These are phyloP conservation scores for Calamus simplicifolius DNA, from an alignment of 176 grass and related monocot genomes.

Conservation along the genomic window DNA sequence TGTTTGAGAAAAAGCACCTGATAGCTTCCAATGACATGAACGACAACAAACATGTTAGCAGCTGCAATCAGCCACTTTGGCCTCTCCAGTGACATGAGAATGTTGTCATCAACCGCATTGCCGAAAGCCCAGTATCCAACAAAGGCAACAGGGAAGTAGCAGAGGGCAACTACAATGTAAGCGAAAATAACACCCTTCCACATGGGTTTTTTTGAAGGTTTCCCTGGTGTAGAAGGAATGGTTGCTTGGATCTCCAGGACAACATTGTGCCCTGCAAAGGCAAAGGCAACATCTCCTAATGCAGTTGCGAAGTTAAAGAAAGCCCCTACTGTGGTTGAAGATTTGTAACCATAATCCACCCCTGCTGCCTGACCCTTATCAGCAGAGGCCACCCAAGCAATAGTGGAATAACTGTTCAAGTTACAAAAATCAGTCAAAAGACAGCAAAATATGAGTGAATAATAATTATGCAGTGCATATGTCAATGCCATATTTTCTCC, in stretches of 20 bases:
- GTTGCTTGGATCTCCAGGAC: not conserved
- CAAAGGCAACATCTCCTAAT: slow-evolving; percentile 46
- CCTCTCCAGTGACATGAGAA: slow-evolving; percentile 63
- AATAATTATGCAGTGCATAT: too few relatives aligned
- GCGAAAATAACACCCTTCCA: too few relatives aligned
- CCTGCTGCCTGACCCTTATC: slow-evolving; percentile 15
- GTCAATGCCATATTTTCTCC: too few relatives aligned
- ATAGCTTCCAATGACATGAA: slow-evolving; percentile 72
- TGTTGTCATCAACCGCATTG: slow-evolving; percentile 35
- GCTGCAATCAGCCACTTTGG: slow-evolving; percentile 51
- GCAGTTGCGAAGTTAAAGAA: slow-evolving; percentile 41
- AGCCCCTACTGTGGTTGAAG: not conserved
- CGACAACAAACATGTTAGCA: slow-evolving; percentile 56
- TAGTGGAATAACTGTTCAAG: slow-evolving; percentile 48
- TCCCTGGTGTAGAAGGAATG: not conserved
- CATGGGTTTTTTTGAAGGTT: not conserved
- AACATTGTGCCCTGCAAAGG: not conserved
- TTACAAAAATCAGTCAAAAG: not conserved
- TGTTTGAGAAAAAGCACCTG: slow-evolving; percentile 21
- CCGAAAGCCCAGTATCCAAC: not conserved
- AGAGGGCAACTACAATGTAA: not conserved
- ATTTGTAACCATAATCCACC: slow-evolving; percentile 35
- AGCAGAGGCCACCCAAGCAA: slow-evolving; percentile 39
- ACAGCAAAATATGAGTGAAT: too few relatives aligned
- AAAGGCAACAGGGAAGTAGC: not conserved